Evolutionary conservation across 2,329 filamentous ascomycete species (phyloP), one percentile per base, ranked within the genome.

Genomic region (Trichoderma semiorbis): DNA sequence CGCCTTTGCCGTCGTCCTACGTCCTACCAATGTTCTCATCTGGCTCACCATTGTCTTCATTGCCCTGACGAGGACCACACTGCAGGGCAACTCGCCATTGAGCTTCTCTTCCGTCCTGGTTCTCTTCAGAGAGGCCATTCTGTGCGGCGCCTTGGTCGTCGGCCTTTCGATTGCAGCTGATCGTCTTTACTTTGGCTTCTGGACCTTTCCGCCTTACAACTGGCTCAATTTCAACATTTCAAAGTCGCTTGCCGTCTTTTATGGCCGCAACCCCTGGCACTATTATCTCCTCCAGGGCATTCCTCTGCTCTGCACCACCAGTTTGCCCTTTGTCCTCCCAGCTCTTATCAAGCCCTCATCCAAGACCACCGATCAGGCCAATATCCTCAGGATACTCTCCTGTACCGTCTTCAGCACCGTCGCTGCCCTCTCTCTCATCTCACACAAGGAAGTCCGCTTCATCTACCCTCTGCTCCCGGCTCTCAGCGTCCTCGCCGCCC

Each of bases 401-500:
- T 84, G 85, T 34, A 84, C 89, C 8, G 85, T 91, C 55, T 74
- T 91, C 69, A 81, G 89, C 34, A 92, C 91, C 71, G 82, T 92
- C 11, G 79, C 83, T 1, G 80, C 85, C 2, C 86, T 98, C 39
- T 97, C 93, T 1, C 78, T 93, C 61, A 93, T 98, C 75, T 90
- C 94, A 1, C 96, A 99, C 83, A 99, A 99, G 81, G 96, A 99
- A 85, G 93, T 97, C 76, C 93, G 96, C 77, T 99, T 99, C 84
- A 93, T 98, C 75, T 97, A 97, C 78, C 95, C 96, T 1, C 87
- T 99, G 21, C 87, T 98, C 2, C 95, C 96, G 1, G 87, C 91
- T n/a, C 87, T 99, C 7, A 93, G 96, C 79, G 84, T 97, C 74
- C 84, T 98, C 50, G 89, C 93, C 1, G 93, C 94, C 0, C 88